Conservation (phyloP, 805 yeast genomes). For the Nakazawaea pomicola region DNA sequence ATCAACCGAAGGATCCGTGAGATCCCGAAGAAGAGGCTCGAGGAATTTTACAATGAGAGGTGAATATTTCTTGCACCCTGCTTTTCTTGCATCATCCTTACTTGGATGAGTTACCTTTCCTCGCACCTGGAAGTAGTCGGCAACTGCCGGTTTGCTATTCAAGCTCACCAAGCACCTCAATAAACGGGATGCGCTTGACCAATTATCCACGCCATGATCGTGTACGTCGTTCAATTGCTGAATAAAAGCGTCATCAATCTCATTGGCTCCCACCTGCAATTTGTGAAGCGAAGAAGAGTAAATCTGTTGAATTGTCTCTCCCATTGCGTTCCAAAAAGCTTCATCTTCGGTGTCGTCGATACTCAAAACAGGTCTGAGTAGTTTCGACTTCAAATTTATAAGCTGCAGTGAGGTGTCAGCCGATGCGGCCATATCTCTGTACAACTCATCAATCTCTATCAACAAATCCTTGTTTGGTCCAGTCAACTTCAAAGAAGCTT, state of each 20-base stretch:
- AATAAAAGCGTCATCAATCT: not conserved
- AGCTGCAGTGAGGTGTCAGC: slow-evolving; percentile 19
- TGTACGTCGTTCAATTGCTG: not conserved
- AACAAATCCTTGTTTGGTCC: slow-evolving; percentile 16
- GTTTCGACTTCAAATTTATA: slow-evolving; percentile 15
- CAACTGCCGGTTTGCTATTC: slow-evolving; percentile 1
- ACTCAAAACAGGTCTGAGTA: slow-evolving; percentile 27
- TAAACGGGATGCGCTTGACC: slow-evolving; percentile 1
- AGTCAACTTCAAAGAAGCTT: slow-evolving; percentile 5
- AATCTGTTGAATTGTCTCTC: not conserved
- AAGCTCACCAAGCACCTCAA: slow-evolving; percentile 8
- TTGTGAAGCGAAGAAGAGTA: not conserved
- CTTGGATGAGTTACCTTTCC: not conserved
- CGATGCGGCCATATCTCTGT: slow-evolving; percentile 13
- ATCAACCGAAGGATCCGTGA: no score
- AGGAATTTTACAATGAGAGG: not conserved
- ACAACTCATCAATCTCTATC: slow-evolving; percentile 17
- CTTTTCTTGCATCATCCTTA: no score
- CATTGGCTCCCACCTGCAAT: not conserved
- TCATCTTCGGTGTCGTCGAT: slow-evolving; percentile 31
- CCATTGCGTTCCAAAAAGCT: slow-evolving; percentile 21
- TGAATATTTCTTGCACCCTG: not conserved
- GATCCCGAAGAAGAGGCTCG: no score
- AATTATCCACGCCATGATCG: not conserved
- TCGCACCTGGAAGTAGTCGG: not conserved